These are phyloP conservation scores for Butyriboletus loyo DNA, from an alignment of 768 basidiomycete genomes.

Conservation along the genomic window DNA sequence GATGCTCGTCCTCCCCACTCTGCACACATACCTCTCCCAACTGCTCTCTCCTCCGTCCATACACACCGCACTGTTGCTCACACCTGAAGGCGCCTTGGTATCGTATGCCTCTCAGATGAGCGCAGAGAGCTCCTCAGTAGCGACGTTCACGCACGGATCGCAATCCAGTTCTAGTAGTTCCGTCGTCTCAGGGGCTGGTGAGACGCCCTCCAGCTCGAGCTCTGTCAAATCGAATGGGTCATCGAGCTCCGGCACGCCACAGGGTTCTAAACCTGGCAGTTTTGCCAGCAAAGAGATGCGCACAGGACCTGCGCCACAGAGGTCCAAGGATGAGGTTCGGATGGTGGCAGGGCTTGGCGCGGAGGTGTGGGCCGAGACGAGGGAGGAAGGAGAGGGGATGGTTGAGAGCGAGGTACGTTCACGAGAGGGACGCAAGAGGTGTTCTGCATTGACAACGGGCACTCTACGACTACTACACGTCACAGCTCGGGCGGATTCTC, in stretches of 20 bases:
- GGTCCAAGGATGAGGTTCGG: slow-evolving; percentile 70
- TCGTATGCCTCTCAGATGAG: slow-evolving; percentile 56
- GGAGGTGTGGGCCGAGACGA: slow-evolving; percentile 78
- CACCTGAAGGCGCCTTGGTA: slow-evolving; percentile 71
- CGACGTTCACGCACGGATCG: background rate
- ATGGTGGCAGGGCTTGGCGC: slow-evolving; percentile 69
- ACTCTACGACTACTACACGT: background rate
- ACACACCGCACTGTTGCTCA: slow-evolving; percentile 71
- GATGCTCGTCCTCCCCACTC: slow-evolving; percentile 70
- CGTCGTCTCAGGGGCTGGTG: background rate
- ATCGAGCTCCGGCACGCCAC: slow-evolving; percentile 5
- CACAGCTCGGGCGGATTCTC: slow-evolving; percentile 66
- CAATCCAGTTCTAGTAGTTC: slow-evolving; percentile 7
- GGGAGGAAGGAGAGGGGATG: slow-evolving; percentile 53
- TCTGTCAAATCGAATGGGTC: slow-evolving; percentile 11
- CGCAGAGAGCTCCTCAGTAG: slow-evolving; percentile 3
- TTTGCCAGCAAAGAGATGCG: slow-evolving; percentile 4
- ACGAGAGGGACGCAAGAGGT: background rate
- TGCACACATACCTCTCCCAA: slow-evolving; percentile 64
- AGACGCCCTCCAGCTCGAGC: slow-evolving; percentile 9
- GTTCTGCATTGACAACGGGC: background rate
- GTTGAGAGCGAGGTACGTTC: slow-evolving; percentile 70
- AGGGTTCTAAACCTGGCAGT: slow-evolving; percentile 13
- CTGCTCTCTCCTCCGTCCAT: slow-evolving; percentile 56
- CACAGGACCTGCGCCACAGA: slow-evolving; percentile 13